Evolutionary conservation across 495 filamentous ascomycete genomes (phyloP), one percentile per base, ranked within the genome.

Genomic region (Tuber brumale): DNA sequence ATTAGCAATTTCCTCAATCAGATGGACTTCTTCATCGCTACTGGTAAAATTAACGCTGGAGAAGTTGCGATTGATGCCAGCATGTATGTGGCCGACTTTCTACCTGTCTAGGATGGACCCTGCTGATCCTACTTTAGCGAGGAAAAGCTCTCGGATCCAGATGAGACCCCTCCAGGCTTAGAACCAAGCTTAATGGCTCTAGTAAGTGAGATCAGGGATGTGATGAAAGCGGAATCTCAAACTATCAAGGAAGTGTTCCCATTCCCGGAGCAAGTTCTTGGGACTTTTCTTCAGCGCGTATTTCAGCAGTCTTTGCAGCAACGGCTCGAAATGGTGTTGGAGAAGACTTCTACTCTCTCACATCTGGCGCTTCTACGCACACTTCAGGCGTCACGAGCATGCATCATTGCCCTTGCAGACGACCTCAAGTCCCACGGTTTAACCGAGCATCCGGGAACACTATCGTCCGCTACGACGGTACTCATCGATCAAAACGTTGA

Each of bases 251-350:
- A 93, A 42, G 96, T 94, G 7, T 99, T 99, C 82, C 94, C 96
- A 2, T 98, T 93, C 84, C 93, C 97, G 79, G 96, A 99, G 70
- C 93, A 94, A 73, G 96, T 99, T 8, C 85, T 99, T 69, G 89
- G 90, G 51, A 93, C 93, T 76, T 99, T 99, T 79, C 85, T 98
- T 42, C 96, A 98, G 84, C 89, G 96, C 45, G 91, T 99, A 9
- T 99, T 98, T 83, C 95, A 99, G 82, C 96, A 99, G 83, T 97
- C 95, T 3, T 92, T 99, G 77, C 96, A 98, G 83, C 95, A 98
- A 84, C 87, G 94, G 4, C 87, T 99, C 19, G 96, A 99, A 80
- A 94, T 97, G 92, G 94, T 99, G 14, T 86, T 99, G 69, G 93
- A 97, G 76, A 97, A 97, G 84, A 95, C 96, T 19, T 92, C 92